These are phyloP conservation scores for Pseudevernia furfuracea DNA, from an alignment of 495 filamentous ascomycete species.

Conservation along the genomic window DNA sequence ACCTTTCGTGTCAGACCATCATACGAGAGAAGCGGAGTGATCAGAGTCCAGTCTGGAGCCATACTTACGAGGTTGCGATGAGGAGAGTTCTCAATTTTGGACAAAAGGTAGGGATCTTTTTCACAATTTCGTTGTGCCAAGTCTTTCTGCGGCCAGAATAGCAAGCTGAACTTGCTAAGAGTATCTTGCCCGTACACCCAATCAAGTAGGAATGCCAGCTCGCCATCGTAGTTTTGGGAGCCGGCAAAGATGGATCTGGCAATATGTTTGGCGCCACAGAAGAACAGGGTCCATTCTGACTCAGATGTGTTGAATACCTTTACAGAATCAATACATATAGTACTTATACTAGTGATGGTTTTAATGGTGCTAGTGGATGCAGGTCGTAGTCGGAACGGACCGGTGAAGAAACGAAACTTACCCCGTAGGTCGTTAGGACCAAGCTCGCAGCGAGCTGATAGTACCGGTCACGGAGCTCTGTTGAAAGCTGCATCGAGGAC, in stretches of 20 bases:
- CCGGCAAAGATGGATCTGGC: slow-evolving; percentile 2
- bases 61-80: not conserved
- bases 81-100: not conserved
- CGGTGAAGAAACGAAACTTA: not conserved
- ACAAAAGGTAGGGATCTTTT: not conserved
- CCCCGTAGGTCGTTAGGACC: not conserved
- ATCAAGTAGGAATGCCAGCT: not conserved
- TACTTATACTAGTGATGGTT: not conserved
- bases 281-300: not conserved
- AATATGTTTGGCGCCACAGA: not conserved
- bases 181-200: not conserved
- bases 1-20: not conserved
- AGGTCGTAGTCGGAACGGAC: not conserved
- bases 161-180: not conserved
- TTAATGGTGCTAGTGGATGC: not conserved
- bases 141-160: not conserved
- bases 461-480: not conserved
- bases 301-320: not conserved
- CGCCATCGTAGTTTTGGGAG: not conserved
- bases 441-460: not conserved
- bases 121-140: not conserved
- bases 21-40: not conserved
- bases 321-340: not conserved
- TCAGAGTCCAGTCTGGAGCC: not conserved
- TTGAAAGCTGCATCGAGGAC: not conserved